Conservation (phyloP, 1,139 yeast species). For the Geotrichum cucujoidarum region DNA sequence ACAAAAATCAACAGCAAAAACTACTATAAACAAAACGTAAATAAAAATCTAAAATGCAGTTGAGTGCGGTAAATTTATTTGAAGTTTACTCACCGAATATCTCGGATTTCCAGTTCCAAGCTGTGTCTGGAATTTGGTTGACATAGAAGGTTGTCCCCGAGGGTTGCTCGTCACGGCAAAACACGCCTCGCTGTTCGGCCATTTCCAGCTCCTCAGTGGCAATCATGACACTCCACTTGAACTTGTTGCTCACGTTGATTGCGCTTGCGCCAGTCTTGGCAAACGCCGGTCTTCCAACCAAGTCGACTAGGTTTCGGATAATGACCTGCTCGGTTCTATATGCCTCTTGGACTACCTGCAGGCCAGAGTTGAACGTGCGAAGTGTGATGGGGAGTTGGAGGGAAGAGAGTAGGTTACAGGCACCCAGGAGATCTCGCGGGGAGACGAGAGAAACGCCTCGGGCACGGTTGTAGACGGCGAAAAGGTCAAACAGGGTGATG, state of each 20-base stretch:
- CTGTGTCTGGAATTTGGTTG: constrained; percentile 21
- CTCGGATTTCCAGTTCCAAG: constrained; percentile 14
- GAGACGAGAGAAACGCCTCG: constrained; percentile 56
- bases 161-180: constrained; percentile 63
- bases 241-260: constrained; percentile 48
- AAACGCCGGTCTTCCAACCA: constrained; percentile 29
- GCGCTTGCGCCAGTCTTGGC: constrained; percentile 39
- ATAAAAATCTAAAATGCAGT: too few relatives aligned
- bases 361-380: constrained; percentile 41
- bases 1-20: too few relatives aligned
- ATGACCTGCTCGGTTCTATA: constrained; percentile 36
- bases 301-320: constrained; percentile 33
- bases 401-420: constrained; percentile 46
- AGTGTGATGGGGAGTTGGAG: constrained; percentile 46
- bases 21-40: too few relatives aligned
- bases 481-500: constrained; percentile 56
- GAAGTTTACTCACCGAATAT: constrained; percentile 9
- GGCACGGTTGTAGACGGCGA: constrained; percentile 55
- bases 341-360: constrained; percentile 45
- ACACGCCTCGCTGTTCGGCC: constrained; percentile 51
- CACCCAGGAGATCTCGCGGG: constrained; percentile 51
- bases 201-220: constrained; percentile 62
- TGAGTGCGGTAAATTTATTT: too few relatives aligned
- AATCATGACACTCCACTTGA: constrained; percentile 66
- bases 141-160: constrained; percentile 49